These are phyloP conservation scores for Tillandsia leiboldiana DNA, from an alignment of 176 grass and related monocot species.

Conservation along the genomic window DNA sequence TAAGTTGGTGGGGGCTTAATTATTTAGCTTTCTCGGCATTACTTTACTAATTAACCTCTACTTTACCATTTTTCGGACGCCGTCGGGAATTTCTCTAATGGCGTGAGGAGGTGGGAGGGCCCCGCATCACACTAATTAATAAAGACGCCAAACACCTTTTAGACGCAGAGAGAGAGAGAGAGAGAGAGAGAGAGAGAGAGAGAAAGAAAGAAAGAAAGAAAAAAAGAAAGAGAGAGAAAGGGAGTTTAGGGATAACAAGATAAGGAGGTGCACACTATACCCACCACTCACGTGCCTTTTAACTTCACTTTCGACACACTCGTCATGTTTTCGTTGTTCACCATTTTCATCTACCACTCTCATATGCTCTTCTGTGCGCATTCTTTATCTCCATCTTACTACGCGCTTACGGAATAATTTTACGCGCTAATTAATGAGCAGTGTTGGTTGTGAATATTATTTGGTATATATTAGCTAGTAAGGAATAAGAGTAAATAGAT, in stretches of 20 bases:
- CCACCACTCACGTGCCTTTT: background rate
- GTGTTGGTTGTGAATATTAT: too few species aligned
- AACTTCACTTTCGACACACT: background rate
- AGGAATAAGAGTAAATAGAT: too few species aligned
- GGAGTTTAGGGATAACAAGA: background rate
- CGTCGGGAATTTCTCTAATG: background rate
- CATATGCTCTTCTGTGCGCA: too few species aligned
- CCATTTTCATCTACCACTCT: too few species aligned
- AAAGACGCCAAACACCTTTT: background rate
- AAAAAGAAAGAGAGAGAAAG: background rate
- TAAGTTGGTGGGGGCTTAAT: background rate
- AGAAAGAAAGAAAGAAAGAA: too few species aligned
- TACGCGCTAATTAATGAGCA: too few species aligned
- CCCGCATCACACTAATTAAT: background rate
- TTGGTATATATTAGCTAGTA: too few species aligned
- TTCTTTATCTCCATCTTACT: too few species aligned
- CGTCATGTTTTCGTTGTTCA: background rate
- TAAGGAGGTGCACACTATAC: background rate
- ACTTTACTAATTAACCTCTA: background rate
- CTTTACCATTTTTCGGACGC: background rate
- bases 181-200: background rate
- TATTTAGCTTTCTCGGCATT: background rate
- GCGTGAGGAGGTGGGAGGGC: background rate
- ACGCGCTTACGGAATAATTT: too few species aligned
- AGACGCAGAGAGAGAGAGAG: background rate